A percentile compares a stretch with the other conserved stretches of the same genome.
phyloP scores from a whole-genome alignment of 2,329 filamentous ascomycete genomes.

The Fusarium nelsonii region DNA sequence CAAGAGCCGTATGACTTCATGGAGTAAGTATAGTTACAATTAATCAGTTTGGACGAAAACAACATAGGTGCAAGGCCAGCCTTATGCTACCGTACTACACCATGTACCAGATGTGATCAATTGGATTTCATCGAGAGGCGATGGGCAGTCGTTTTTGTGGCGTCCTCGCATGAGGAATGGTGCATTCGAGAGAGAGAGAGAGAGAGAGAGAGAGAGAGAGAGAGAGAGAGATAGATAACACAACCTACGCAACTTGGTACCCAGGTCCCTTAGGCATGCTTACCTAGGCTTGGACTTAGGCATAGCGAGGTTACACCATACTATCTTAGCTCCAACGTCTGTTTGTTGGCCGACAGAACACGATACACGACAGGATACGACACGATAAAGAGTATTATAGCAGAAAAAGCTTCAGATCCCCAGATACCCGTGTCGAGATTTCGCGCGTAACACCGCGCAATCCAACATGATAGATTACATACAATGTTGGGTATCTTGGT shows the following conservation, averaged over 20 bases:
- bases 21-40: neutral
- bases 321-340: constrained; percentile 13
- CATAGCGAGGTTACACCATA: constrained; percentile 3
- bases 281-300: constrained; percentile 1
- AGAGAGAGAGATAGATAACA: neutral
- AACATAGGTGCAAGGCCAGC: neutral
- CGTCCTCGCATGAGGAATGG: constrained; percentile 24
- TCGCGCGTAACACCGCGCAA: constrained; percentile 2
- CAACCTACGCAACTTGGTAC: neutral
- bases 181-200: neutral
- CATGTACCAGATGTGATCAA: neutral
- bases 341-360: neutral
- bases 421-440: constrained; percentile 11
- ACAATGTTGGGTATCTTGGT: too few species aligned
- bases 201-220: neutral
- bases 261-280: too few species aligned
- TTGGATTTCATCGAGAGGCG: neutral
- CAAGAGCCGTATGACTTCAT: neutral
- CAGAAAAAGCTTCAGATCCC: neutral
- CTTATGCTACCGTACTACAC: neutral
- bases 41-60: neutral
- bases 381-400: neutral
- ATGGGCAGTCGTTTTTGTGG: constrained; percentile 1
- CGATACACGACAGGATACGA: neutral
- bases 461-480: neutral